A percentile compares a stretch with the other conserved stretches of the same genome.
Evolutionary conservation across 225 moss, liverwort and hornwort species (phyloP).

Genomic region (Pseudisothecium myosuroides): DNA sequence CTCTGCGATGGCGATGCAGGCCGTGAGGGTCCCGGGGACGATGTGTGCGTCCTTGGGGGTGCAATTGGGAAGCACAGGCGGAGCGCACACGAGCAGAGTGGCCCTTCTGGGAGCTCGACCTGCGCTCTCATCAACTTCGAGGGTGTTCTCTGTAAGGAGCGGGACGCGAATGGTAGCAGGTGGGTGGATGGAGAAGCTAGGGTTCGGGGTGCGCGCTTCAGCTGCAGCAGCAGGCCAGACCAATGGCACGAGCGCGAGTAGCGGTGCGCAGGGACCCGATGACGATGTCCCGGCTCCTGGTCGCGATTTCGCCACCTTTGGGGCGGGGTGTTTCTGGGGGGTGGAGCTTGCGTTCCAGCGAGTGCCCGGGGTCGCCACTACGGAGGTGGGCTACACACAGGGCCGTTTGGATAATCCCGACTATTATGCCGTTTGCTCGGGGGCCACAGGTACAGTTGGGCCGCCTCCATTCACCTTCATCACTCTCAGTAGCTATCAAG

Average conservation of each 20-base stretch:
- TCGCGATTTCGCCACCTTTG: slow-evolving; percentile 58
- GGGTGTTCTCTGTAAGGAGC: not conserved
- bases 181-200: slow-evolving; percentile 61
- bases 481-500: not conserved
- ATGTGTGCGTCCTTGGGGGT: slow-evolving; percentile 5
- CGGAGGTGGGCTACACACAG: slow-evolving; percentile 75
- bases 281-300: slow-evolving; percentile 51
- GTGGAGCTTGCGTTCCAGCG: slow-evolving; percentile 79
- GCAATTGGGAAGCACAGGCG: not conserved
- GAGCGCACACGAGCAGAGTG: not conserved
- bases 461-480: not conserved
- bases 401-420: slow-evolving; percentile 50
- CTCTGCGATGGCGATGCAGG: slow-evolving; percentile 17
- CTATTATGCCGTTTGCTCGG: slow-evolving; percentile 66
- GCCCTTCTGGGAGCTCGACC: not conserved
- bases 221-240: slow-evolving; percentile 22
- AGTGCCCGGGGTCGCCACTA: slow-evolving; percentile 47
- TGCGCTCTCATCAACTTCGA: not conserved
- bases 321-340: slow-evolving; percentile 91
- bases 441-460: slow-evolving; percentile 30
- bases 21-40: slow-evolving; percentile 8
- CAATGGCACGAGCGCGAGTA: slow-evolving; percentile 7
- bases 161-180: not conserved
- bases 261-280: slow-evolving; percentile 34
- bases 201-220: slow-evolving; percentile 23